phyloP scores from a whole-genome alignment of 1,284 basidiomycete species.

The Trichosporon faecale region DNA sequence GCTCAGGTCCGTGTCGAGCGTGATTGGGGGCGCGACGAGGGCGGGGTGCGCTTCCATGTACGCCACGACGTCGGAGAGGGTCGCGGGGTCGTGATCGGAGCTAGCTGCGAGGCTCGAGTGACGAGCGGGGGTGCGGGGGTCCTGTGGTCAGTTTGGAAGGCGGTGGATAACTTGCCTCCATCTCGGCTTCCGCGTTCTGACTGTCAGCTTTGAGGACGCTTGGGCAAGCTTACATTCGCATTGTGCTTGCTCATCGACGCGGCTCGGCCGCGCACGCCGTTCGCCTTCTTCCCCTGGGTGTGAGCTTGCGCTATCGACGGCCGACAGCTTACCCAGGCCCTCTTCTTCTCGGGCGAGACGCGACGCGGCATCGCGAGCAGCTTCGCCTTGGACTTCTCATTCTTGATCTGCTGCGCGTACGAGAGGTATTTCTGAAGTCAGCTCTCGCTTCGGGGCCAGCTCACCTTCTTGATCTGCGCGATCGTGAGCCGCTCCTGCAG shows the following conservation, averaged over 20 bases:
- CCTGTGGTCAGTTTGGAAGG: neutral
- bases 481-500: neutral
- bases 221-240: neutral
- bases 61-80: neutral
- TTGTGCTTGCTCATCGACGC: neutral
- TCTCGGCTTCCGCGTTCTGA: neutral
- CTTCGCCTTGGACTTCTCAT: constrained; percentile 1
- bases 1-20: neutral
- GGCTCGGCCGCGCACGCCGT: neutral
- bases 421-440: neutral
- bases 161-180: neutral
- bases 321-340: neutral
- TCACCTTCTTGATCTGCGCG: constrained; percentile 1
- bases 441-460: neutral
- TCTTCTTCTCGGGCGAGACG: neutral
- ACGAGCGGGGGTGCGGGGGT: neutral
- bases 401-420: constrained; percentile 3
- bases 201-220: neutral
- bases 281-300: neutral
- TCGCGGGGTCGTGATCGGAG: neutral
- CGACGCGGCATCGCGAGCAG: neutral
- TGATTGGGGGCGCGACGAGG: neutral
- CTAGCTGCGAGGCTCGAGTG: neutral
- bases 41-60: neutral
- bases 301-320: neutral